Evolutionary conservation across 169 alveolate genomes (phyloP), one percentile per base, ranked within the genome.

Genomic region (Perkinsus olseni): DNA sequence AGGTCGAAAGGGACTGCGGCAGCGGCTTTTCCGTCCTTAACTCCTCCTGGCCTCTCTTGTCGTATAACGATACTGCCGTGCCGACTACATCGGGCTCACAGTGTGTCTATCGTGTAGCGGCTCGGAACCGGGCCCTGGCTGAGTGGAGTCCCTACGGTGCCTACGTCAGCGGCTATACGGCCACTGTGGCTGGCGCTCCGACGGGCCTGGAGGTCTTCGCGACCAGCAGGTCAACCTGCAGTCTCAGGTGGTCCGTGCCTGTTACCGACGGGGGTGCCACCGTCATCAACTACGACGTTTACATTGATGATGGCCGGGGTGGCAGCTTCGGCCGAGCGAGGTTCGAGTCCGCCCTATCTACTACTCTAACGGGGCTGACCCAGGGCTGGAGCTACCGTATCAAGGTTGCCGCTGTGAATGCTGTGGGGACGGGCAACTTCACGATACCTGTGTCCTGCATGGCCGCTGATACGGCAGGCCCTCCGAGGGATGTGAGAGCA

Each of bases 401-500:
- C 92, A 92, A 93, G 0, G 95, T 93, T 20, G 95, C 95, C 0
- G 95, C 94, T 13, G 95, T 92, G 93, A 93, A 93, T 36, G 95
- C 40, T 45, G 95, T 93, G 74, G 95, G 95, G 37, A 92, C 92
- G 31, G 95, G 95, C 11, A 92, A 93, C 34, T 93, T 92, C 93
- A 92, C 93, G 31, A 20, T 90, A 1, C 94, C 93, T 39, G 48
- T 93, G 91, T 92, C 92, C 37, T 93, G 92, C 91, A 94, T 48
- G 21, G 93, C 93, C 82, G 93, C 93, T n/a, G 74, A 91, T 6
- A 74, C 39, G 93, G 74, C 93, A 4, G 93, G 93, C 31, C 82
- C 82, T 13, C 82, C 82, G 34, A 8, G 13, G 82, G 17, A 62
- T 24, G 4, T 62, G 37, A 28, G 31, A 24, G 82, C 36, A 3